Percentiles rank a stretch among this genome's conserved stretches.
Conservation (phyloP, 495 filamentous ascomycete species). For the Astrocystis sublimbata region DNA sequence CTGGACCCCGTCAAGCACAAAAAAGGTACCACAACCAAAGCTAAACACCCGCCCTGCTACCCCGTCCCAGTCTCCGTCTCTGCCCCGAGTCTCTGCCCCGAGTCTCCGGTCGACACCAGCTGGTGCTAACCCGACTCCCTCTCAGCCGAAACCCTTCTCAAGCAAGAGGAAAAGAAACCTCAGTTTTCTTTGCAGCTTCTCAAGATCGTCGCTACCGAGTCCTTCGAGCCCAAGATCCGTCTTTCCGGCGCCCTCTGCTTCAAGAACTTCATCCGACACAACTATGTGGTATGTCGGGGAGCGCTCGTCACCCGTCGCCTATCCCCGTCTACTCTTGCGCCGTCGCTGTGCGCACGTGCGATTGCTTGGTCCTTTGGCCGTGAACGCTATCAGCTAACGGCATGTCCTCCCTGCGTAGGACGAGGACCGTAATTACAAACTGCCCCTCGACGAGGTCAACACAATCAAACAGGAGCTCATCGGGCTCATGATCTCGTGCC, state of each 20-base stretch:
- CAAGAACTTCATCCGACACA: conserved; percentile 95
- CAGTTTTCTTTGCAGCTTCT: conserved; percentile 87
- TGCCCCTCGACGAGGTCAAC: conserved; percentile 73
- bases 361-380: too few species aligned
- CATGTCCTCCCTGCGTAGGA: conserved; percentile 51
- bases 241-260: conserved; percentile 93
- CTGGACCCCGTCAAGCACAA: conserved; percentile 83
- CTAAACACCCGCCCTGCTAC: neutral
- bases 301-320: neutral
- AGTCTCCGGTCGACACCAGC: neutral
- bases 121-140: conserved; percentile 22
- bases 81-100: conserved; percentile 3
- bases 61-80: conserved; percentile 1
- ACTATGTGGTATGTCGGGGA: conserved; percentile 67
- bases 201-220: conserved; percentile 76
- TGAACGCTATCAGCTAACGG: conserved; percentile 17
- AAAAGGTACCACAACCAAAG: conserved; percentile 62
- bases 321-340: neutral
- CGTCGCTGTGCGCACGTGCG: too few species aligned
- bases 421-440: conserved; percentile 88
- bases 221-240: conserved; percentile 69
- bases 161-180: conserved; percentile 72
- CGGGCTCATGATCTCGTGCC: conserved; percentile 92
- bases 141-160: conserved; percentile 76
- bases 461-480: conserved; percentile 94